Evolutionary conservation across 2,329 filamentous ascomycete genomes (phyloP).

Genomic region (Colletotrichum sp.): DNA sequence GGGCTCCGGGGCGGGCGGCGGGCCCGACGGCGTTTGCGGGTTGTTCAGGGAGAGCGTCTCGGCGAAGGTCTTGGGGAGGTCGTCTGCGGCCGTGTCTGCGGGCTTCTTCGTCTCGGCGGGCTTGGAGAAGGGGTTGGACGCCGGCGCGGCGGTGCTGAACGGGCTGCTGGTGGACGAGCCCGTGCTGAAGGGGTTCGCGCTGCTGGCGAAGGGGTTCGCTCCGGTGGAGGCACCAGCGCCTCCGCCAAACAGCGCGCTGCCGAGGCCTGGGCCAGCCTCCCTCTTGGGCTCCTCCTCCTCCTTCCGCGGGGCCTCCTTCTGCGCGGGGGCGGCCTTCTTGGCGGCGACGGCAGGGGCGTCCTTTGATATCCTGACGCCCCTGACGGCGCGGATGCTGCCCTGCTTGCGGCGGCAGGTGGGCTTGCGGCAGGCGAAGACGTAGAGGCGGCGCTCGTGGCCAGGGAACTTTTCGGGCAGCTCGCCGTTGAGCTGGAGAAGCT

Average conservation of each 20-base stretch:
- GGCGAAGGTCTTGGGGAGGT: constrained; percentile 69
- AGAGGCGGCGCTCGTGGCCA: constrained; percentile 84
- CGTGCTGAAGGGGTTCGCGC: constrained; percentile 31
- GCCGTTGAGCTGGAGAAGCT: constrained; percentile 89
- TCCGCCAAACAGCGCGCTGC: constrained; percentile 72
- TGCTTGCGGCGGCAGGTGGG: constrained; percentile 82
- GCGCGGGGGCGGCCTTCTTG: constrained; percentile 33
- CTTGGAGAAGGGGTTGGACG: constrained; percentile 33
- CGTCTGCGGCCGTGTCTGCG: constrained; percentile 21
- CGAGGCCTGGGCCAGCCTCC: constrained; percentile 53
- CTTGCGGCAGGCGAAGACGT: constrained; percentile 81
- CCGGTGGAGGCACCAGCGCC: constrained; percentile 27
- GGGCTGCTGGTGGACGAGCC: constrained; percentile 41
- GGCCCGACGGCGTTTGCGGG: constrained; percentile 38
- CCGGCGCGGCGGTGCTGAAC: constrained; percentile 40
- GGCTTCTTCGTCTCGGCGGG: constrained; percentile 36
- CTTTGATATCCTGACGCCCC: constrained; percentile 66
- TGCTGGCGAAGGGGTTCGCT: constrained; percentile 66
- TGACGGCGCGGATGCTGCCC: constrained; percentile 79
- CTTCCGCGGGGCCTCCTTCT: constrained; percentile 37
- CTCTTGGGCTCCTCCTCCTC: constrained; percentile 35
- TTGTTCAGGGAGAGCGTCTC: constrained; percentile 78
- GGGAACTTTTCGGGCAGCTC: constrained; percentile 88
- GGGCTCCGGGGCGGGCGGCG: constrained; percentile 60
- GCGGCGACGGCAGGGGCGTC: constrained; percentile 35